Conservation (phyloP, 129 eudicot species). For the sunflower (Helianthus annuus) region DNA sequence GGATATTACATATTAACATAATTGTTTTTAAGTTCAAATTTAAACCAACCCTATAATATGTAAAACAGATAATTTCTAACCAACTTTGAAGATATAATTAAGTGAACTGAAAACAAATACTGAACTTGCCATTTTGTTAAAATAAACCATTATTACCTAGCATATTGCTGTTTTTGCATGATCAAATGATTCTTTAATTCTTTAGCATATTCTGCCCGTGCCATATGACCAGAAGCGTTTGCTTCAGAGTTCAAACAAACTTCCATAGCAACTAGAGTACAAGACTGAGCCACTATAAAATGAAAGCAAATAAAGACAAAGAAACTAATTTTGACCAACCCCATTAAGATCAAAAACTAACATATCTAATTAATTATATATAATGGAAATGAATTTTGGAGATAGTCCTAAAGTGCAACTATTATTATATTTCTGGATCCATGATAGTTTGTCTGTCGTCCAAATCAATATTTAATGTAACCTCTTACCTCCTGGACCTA, state of each 20-base stretch:
- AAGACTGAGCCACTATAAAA: background rate
- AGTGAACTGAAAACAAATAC: too few species aligned
- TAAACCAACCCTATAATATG: too few species aligned
- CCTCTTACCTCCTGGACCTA: slow-evolving; percentile 25
- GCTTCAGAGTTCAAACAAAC: slow-evolving; percentile 18
- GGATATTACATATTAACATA: too few species aligned
- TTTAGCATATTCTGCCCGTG: background rate
- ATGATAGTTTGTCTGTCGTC: slow-evolving; percentile 29
- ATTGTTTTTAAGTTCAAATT: too few species aligned
- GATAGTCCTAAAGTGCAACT: slow-evolving; percentile 6
- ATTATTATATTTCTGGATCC: slow-evolving; percentile 10
- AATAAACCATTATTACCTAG: background rate
- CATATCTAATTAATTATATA: background rate
- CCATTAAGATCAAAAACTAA: slow-evolving; percentile 4
- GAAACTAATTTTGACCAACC: slow-evolving; percentile 18
- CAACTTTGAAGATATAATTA: too few species aligned
- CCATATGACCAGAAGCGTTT: background rate
- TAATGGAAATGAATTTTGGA: background rate
- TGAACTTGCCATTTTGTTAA: too few species aligned
- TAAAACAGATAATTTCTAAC: too few species aligned
- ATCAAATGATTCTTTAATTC: background rate
- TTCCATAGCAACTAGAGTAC: slow-evolving; percentile 1
- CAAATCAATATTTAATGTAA: slow-evolving; percentile 9
- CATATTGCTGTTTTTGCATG: background rate
- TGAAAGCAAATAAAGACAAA: slow-evolving; percentile 13